Evolutionary conservation across 805 yeast species (phyloP).

Genomic region (Grigorovia humatica): DNA sequence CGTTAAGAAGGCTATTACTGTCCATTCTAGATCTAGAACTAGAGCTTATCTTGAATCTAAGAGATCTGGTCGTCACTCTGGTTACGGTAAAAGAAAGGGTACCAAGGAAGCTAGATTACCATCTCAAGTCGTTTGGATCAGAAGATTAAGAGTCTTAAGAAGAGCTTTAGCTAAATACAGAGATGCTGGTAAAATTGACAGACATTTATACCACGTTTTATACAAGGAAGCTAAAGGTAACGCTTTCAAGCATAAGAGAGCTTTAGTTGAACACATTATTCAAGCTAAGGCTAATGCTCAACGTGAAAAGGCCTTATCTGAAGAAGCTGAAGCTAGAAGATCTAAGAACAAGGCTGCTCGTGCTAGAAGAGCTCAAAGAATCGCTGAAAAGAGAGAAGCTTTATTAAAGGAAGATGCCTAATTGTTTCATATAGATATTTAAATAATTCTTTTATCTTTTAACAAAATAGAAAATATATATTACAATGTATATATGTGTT

Average conservation of each 20-base stretch:
- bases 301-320: conserved; percentile 97
- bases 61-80: conserved; percentile 98
- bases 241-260: conserved; percentile 99
- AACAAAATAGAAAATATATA: background rate
- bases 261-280: conserved; percentile 97
- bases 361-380: conserved; percentile 95
- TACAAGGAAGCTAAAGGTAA: conserved; percentile 99
- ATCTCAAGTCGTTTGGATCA: conserved; percentile 96
- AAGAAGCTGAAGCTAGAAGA: conserved; percentile 99
- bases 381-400: conserved; percentile 96
- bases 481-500: background rate
- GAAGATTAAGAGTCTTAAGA: conserved; percentile 99
- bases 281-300: conserved; percentile 99
- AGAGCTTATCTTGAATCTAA: conserved; percentile 95
- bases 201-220: conserved; percentile 93
- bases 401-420: conserved; percentile 62
- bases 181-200: conserved; percentile 98
- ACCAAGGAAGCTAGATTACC: conserved; percentile 99
- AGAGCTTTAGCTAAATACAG: conserved; percentile 96
- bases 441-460: background rate
- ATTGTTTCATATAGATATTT: conserved; percentile 5
- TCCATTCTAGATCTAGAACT: conserved; percentile 97
- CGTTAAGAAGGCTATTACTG: conserved; percentile 93
- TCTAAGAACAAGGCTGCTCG: conserved; percentile 96
- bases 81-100: conserved; percentile 99